Conservation (phyloP, 768 basidiomycete genomes). For the Russula lepida region DNA sequence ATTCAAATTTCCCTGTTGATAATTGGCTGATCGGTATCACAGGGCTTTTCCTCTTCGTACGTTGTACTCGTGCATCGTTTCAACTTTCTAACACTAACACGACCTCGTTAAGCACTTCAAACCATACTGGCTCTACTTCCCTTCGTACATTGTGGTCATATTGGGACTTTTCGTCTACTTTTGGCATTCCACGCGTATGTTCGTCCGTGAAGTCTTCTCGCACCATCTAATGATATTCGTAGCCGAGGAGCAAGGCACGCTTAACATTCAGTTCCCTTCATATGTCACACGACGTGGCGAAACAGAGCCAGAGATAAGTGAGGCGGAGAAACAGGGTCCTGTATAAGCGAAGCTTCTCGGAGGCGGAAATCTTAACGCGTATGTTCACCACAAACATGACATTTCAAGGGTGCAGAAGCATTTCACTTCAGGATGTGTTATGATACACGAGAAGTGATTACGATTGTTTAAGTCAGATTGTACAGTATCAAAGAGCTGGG, state of each 20-base stretch:
- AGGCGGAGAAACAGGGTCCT: neutral
- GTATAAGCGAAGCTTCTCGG: neutral
- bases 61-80: constrained; percentile 16
- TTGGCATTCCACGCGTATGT: constrained; percentile 77
- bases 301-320: neutral
- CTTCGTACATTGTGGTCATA: constrained; percentile 64
- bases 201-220: neutral
- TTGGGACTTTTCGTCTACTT: constrained; percentile 75
- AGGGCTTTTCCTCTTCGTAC: constrained; percentile 48
- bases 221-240: constrained; percentile 4
- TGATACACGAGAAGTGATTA: neutral
- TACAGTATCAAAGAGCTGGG: neutral
- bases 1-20: constrained; percentile 2
- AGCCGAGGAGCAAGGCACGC: constrained; percentile 69
- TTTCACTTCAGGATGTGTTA: neutral
- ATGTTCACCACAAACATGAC: neutral
- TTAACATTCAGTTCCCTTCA: constrained; percentile 48
- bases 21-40: neutral
- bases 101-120: constrained; percentile 49
- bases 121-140: constrained; percentile 87
- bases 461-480: constrained; percentile 27
- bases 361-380: neutral
- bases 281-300: constrained; percentile 37
- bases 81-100: neutral
- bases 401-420: neutral